Evolutionary conservation across 208 protist species (phyloP), one percentile per base, ranked within the genome.

Genomic region (Naegleria fowleri): DNA sequence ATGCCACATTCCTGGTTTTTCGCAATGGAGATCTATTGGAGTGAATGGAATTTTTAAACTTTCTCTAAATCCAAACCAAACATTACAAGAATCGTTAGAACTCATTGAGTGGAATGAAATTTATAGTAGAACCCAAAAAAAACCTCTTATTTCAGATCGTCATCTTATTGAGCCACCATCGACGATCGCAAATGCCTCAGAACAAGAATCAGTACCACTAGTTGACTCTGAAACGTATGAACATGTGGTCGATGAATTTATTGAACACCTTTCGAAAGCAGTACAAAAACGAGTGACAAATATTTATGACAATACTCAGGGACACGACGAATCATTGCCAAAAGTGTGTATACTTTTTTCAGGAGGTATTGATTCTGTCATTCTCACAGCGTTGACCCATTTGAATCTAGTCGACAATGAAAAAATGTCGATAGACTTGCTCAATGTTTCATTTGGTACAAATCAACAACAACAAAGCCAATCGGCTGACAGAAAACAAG

Each of bases 311-410:
- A 33, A 87, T 87, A 87, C 13, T 87, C 38, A 5, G 7, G 83
- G n/a, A 0, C 13, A 88, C 0, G 43, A 48, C 7, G 43, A 48
- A 48, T 9, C 43, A 48, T 9, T 7, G 43, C 41, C 91, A 5
- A 36, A 76, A 59, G 91, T 98, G 52, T 95, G 95, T 38, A 93
- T 99, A 22, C 93, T 98, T 40, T 99, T 98, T 92, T 96, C 94
- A 9, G 97, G 97, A 0, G 97, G 97, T n/a, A 97, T 99, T 92
- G 97, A 98, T 94, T 98, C 95, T 88, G 97, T 96, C 48, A 94
- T 98, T 83, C 94, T 98, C 33, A 97, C 98, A 29, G 96, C 97
- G 5, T 93, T 99, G 33, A 94, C 96, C 0, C 96, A 98, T 92
- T 95, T 97, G 90, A 51, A 94, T 13, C 89, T 98, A 25, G 38